Conservation (phyloP, 2,329 filamentous ascomycete species). For the Colletotrichum costaricense region DNA sequence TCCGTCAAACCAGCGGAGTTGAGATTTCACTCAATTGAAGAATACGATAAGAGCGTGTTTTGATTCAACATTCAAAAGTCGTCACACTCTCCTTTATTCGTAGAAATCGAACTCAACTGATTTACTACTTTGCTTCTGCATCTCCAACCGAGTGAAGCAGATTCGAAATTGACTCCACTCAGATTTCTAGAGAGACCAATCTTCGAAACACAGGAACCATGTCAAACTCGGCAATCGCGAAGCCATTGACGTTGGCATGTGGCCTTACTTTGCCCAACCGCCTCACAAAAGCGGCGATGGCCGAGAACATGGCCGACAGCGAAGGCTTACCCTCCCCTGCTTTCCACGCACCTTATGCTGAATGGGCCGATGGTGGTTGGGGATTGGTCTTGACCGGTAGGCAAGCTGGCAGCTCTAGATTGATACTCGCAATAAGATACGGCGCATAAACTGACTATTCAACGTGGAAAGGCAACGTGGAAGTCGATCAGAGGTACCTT, state of each 20-base stretch:
- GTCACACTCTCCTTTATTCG: too few species aligned
- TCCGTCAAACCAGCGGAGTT: neutral
- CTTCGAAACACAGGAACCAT: neutral
- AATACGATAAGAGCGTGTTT: neutral
- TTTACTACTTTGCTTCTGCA: neutral
- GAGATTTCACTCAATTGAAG: neutral
- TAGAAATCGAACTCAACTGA: too few species aligned
- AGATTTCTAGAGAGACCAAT: neutral
- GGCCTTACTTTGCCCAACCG: slow-evolving; percentile 68
- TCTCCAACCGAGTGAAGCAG: too few species aligned
- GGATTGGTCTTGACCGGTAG: slow-evolving; percentile 61
- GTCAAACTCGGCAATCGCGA: slow-evolving; percentile 16
- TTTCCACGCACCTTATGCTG: slow-evolving; percentile 58
- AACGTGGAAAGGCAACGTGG: slow-evolving; percentile 53
- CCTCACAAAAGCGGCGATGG: slow-evolving; percentile 63
- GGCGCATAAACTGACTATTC: neutral
- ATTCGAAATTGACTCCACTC: neutral
- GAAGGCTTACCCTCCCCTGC: slow-evolving; percentile 56
- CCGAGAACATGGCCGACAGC: slow-evolving; percentile 54
- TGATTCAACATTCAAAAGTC: neutral
- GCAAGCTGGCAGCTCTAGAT: neutral
- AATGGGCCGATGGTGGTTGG: slow-evolving; percentile 66
- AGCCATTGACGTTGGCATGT: slow-evolving; percentile 62
- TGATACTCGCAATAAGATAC: too few species aligned
- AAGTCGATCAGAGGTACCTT: slow-evolving; percentile 52